Base-by-base conservation (phyloP, 2,329 filamentous ascomycete genomes). In the Calonectria pseudoturangicola region DNA sequence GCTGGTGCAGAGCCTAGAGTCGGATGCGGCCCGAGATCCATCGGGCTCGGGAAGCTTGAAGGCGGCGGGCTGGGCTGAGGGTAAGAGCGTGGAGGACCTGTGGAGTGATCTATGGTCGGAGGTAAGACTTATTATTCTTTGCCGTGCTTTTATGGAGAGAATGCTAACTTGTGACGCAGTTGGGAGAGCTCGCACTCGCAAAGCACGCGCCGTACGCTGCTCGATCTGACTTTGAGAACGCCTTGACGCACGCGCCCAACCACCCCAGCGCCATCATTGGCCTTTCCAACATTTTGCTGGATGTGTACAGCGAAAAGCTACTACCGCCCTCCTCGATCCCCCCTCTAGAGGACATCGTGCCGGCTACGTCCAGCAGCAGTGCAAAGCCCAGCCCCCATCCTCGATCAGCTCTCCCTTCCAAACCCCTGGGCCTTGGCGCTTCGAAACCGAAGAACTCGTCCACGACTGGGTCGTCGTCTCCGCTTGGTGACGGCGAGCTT, bases 71-170 rank as follows among this genome's bases (percentile, higher is more conserved):
- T 98, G 95, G 95, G 95, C 93, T 33, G 91, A 93, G 74, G 91
- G 91, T 54, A 96, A 94, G 85, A 95, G 93, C 79, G 90, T 95
- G 7, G 95, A 97, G 81, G 94, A 95, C 82, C 86, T 97, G 56
- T 95, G 93, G 93, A 95, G 90, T 36, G 96, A 98, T 83, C 90
- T 98, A 0, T 94, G 92, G 83, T 89, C 93, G 18, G 94, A 97
- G 87, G 94, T 95, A 87, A 87, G 92, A 85, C 27, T 16, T 16
- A 16, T 18, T 6, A 16, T 45, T 21, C 21, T 21, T 18, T 43
- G 16, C 47, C 7, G 2, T 30, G n/a, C 48, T 54, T 56, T 13
- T 25, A 39, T 41, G 9, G 15, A 25, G n/a, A 21, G 13, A 39
- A 27, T 21, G 58, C 72, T 73, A 36, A 74, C 69, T 70, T 77